Evolutionary conservation across 306 rosid species (phyloP), one percentile per base, ranked within the genome.

Genomic region (Cicer bijugum): DNA sequence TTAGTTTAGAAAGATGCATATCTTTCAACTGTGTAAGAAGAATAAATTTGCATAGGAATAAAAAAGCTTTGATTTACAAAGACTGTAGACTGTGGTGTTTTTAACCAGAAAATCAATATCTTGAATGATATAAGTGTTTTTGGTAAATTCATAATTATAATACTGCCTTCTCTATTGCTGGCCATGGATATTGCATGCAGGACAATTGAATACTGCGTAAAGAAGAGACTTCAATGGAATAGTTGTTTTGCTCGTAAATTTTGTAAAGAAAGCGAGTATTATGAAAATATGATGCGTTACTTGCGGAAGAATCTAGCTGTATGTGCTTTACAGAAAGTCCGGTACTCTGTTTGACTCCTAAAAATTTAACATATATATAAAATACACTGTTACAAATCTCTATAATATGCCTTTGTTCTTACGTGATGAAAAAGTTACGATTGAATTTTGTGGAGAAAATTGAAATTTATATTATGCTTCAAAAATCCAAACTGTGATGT

Each of bases 231-330:
- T 57, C 87, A 66, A 75, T 94, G 97, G 98, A 83, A 79, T 80
- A 83, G 81, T 51, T 89, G 89, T 81, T 93, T 88, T 82, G 96
- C 90, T 76, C 82, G 84, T 67, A 86, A 84, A 85, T 82, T 91
- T 76, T 86, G 90, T 78, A 91, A 85, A 85, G 98, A 93, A 85
- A 76, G 88, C 71, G 98, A 89, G 79, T 93, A 86, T 68, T 93
- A 91, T 78, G 98, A 93, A 44, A 90, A 89, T 50, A 85, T 93
- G 97, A 87, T 93, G 90, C 89, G 88, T 42, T 93, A 91, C 83
- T 82, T 91, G 83, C 88, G 89, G 72, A 93, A 78, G 89, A 89
- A 89, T 80, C 83, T 93, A 67, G 96, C 98, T 82, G 98, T 89
- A 81, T 11, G 97, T 82, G 65, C 23, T 72, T 39, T 74, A 42